phyloP scores from a whole-genome alignment of 768 basidiomycete species.

The Tephrocybe sp. region DNA sequence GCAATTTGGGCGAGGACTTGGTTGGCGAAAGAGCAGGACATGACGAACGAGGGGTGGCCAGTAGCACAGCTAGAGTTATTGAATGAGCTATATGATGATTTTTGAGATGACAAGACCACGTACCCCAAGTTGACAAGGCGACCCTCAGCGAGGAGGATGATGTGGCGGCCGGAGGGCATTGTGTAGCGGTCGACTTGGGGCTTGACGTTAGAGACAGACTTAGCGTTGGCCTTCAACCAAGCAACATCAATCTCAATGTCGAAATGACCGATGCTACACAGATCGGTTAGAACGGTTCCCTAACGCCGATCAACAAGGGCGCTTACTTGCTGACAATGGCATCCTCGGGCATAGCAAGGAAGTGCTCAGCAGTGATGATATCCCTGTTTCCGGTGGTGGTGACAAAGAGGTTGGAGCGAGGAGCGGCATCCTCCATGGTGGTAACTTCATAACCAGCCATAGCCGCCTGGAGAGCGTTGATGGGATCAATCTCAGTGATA shows the following conservation, averaged over 20 bases:
- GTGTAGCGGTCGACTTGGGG: conserved; percentile 99
- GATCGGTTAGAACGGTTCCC: conserved; percentile 3
- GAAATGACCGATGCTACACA: conserved; percentile 76
- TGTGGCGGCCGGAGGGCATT: conserved; percentile 87
- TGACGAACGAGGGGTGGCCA: conserved; percentile 98
- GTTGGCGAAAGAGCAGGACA: conserved; percentile 99
- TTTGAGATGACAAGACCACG: conserved; percentile 23
- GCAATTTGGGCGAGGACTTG: conserved; percentile 98
- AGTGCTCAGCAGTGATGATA: conserved; percentile 93
- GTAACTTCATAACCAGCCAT: conserved; percentile 99
- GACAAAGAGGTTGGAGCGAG: conserved; percentile 88
- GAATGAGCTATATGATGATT: conserved; percentile 4
- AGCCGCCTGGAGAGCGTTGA: conserved; percentile 99
- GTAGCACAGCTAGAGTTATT: conserved; percentile 74
- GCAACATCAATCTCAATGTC: conserved; percentile 95
- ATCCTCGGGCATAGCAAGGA: conserved; percentile 93
- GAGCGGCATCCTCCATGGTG: conserved; percentile 97
- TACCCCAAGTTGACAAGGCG: conserved; percentile 98
- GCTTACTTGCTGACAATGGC: conserved; percentile 97
- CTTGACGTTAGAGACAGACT: conserved; percentile 85
- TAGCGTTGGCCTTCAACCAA: conserved; percentile 95
- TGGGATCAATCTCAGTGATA: conserved; percentile 98
- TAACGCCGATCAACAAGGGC: not conserved
- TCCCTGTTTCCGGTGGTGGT: conserved; percentile 99
- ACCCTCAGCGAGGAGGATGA: conserved; percentile 97